Evolutionary conservation across 441 rosid genomes (phyloP), one percentile per base, ranked within the genome.

Genomic region (Brassica balearica): DNA sequence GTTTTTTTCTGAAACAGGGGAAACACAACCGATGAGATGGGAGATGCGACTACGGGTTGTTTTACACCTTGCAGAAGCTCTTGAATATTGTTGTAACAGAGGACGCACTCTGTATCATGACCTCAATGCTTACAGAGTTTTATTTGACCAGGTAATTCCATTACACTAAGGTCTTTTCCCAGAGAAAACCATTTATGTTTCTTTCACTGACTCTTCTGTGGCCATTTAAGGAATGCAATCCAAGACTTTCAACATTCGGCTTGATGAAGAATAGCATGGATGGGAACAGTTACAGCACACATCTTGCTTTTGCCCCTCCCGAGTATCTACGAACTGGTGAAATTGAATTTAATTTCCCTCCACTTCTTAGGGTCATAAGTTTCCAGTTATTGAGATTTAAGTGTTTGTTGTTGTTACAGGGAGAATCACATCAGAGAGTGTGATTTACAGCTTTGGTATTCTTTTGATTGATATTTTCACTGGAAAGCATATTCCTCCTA

Each of bases 401-500:
- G 72, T 80, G 51, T 59, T 17, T 55, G 62, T 19, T 56, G 75
- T 66, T 61, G 80, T 46, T 85, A 81, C 79, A 95, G 98, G 98
- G 71, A 87, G 96, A 80, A 92, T 91, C 32, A 90, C 89, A 29
- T 80, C 92, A 67, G 98, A 95, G 86, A 93, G 98, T 84, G 97
- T 93, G 41, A 89, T 89, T 76, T 93, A 92, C 82, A 95, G 98
- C 84, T 94, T 91, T 56, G 98, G 97, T 65, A 92, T 89, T 75
- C 89, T 94, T 80, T 83, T 92, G 87, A 84, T 95, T 73, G 98
- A 93, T 83, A 95, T 95, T 78, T 93, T 91, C 64, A 91, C 96
- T 69, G 98, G 98, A 83, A 94, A 92, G 78, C 97, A 92, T 84
- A 94, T 94, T 84, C 95, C 98, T 82, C 97, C 97, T 0, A 87